phyloP scores from a whole-genome alignment of 345 rosid species.

The Arabidopsis arenosa region DNA sequence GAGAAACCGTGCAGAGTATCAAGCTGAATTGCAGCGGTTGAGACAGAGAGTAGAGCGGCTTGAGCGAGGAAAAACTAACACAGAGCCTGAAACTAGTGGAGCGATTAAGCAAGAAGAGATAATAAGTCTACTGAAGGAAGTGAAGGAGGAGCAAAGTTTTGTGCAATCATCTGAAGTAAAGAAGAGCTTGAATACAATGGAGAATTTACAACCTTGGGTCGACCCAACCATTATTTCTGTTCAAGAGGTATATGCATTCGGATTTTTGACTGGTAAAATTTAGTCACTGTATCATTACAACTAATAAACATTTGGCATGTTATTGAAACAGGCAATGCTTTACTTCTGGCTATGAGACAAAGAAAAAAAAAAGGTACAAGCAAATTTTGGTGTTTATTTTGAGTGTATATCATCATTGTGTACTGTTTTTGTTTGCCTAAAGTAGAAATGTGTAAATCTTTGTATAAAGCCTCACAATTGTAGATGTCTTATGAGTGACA shows the following conservation, averaged over 20 bases:
- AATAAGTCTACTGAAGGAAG: constrained; percentile 53
- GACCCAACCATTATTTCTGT: constrained; percentile 34
- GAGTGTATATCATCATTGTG: constrained; percentile 18
- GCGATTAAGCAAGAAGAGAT: constrained; percentile 51
- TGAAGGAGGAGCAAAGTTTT: constrained; percentile 53
- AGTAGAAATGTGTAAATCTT: constrained; percentile 7
- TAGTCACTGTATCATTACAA: constrained; percentile 10
- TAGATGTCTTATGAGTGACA: constrained; percentile 17
- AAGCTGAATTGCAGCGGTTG: constrained; percentile 29
- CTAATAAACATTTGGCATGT: constrained; percentile 25
- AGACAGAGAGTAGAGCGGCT: constrained; percentile 47
- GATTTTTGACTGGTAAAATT: neutral
- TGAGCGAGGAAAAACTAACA: constrained; percentile 44
- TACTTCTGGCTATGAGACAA: constrained; percentile 71
- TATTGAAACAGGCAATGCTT: constrained; percentile 77
- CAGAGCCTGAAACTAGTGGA: constrained; percentile 39
- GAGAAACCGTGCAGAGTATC: constrained; percentile 45
- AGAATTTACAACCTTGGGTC: constrained; percentile 54
- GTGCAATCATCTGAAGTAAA: constrained; percentile 45
- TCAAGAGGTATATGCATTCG: constrained; percentile 42
- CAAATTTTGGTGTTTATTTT: constrained; percentile 3
- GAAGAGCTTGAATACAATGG: constrained; percentile 13
- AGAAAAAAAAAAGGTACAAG: neutral
- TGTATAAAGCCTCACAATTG: constrained; percentile 24
- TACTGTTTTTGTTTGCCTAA: constrained; percentile 30